Evolutionary conservation across 2,329 filamentous ascomycete genomes (phyloP).

Genomic region (Colletotrichum tropicicola): DNA sequence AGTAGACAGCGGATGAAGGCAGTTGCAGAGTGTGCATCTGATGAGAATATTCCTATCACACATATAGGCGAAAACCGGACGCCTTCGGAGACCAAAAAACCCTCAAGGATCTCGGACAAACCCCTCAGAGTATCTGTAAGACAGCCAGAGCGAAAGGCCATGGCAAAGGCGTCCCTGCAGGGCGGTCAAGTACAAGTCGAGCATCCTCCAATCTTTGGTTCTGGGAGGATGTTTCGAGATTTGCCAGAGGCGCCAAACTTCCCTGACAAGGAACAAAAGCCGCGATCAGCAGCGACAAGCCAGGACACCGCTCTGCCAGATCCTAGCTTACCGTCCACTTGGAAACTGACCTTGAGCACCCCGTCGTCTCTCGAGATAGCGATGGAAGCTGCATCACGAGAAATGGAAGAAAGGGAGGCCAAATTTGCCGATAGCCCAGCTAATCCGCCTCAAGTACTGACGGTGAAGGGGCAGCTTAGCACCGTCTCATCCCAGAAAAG

Average conservation of each 20-base stretch:
- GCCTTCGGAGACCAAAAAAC: neutral
- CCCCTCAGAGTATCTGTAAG: conserved; percentile 15
- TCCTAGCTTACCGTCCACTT: conserved; percentile 40
- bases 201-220: conserved; percentile 4
- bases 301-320: neutral
- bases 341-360: conserved; percentile 36
- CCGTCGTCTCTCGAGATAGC: conserved; percentile 42
- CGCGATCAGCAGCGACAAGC: neutral
- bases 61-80: neutral
- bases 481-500: too few relatives aligned
- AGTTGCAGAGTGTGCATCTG: neutral
- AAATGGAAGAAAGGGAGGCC: conserved; percentile 35
- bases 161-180: conserved; percentile 23
- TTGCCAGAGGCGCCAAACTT: neutral
- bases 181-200: neutral
- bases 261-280: neutral
- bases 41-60: neutral
- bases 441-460: too few relatives aligned
- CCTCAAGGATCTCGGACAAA: neutral
- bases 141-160: conserved; percentile 32
- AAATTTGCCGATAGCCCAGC: conserved; percentile 2
- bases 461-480: too few relatives aligned
- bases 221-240: neutral
- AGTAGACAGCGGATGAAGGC: neutral
- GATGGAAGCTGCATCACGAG: conserved; percentile 38